These are phyloP conservation scores for Bipolaris zeicola DNA, from an alignment of 2,329 filamentous ascomycete species.

Conservation along the genomic window DNA sequence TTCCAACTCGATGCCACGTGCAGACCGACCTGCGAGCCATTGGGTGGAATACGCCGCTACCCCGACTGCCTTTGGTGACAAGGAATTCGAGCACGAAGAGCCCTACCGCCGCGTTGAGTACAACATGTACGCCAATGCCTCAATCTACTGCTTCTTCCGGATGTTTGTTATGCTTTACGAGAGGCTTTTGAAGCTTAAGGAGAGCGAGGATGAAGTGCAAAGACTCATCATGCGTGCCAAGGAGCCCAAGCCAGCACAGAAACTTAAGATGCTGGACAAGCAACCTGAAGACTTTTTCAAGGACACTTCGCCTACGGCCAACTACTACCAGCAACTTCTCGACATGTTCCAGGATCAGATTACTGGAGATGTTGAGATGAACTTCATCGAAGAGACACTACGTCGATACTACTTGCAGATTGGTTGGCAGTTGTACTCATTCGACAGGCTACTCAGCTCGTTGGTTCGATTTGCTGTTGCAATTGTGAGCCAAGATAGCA, in stretches of 20 bases:
- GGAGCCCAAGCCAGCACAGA: conserved; percentile 77
- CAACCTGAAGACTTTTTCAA: conserved; percentile 75
- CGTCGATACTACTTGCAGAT: conserved; percentile 89
- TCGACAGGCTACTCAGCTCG: conserved; percentile 84
- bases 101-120: conserved; percentile 80
- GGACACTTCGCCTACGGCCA: conserved; percentile 64
- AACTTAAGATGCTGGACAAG: conserved; percentile 83
- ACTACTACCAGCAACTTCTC: conserved; percentile 85
- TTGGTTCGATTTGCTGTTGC: conserved; percentile 79
- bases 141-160: conserved; percentile 92
- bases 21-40: conserved; percentile 69
- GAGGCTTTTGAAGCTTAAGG: conserved; percentile 82
- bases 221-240: conserved; percentile 75
- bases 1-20: conserved; percentile 57
- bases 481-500: conserved; percentile 84
- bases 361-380: conserved; percentile 78
- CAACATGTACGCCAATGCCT: conserved; percentile 90
- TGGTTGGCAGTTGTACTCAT: conserved; percentile 92
- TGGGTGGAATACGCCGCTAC: conserved; percentile 65
- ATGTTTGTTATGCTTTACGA: conserved; percentile 91
- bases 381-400: conserved; percentile 84
- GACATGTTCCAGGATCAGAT: conserved; percentile 87
- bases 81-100: conserved; percentile 74
- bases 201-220: conserved; percentile 73
- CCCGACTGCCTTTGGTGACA: conserved; percentile 62